Base-by-base conservation (phyloP, 2,329 filamentous ascomycete species). In the Clarireedia sp. region DNA sequence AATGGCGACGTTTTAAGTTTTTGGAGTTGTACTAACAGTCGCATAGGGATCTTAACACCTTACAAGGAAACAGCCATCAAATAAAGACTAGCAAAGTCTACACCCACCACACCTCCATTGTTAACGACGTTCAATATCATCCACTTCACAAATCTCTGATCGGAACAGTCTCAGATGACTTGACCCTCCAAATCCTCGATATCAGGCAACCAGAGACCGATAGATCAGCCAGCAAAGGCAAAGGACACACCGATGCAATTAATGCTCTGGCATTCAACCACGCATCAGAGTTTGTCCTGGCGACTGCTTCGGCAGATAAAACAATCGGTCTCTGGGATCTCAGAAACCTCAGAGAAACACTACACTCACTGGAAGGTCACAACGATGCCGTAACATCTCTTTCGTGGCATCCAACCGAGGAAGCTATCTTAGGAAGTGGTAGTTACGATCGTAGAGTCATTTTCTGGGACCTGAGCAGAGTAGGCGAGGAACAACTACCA, bases 71-170 rank as follows among this genome's bases (percentile, higher is more conserved):
- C 57, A 85, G 84, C 70, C 87, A 82, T 67, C 80, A 78, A 29
- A 75, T 97, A 51, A 82, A 82, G 64, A 85, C 90, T 12, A 76
- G 79, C 5, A 81, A 86, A 48, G 86, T 82, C 40, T 97, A 94
- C 72, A 92, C 84, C 0, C 89, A 96, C 62, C 95, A 99, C 71
- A 85, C 80, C 19, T 85, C 92, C 24, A 88, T 94, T 53, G 94
- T 99, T 68, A 99, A 99, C 70, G 94, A 99, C 67, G 91, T 99
- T 33, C 90, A 97, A 72, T 90, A 95, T 68, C 92, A 97, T 65
- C 91, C 92, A 8, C 81, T 90, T 44, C 89, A 92, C 60, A 85
- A 83, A 65, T 84, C 85, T 64, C 85, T 95, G 60, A 88, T 99
- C 59, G 95, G 92, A 60, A 92, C 89, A 16, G 94, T 96, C 3